phyloP scores from a whole-genome alignment of 2,329 filamentous ascomycete species.

The Alternaria infectoria region DNA sequence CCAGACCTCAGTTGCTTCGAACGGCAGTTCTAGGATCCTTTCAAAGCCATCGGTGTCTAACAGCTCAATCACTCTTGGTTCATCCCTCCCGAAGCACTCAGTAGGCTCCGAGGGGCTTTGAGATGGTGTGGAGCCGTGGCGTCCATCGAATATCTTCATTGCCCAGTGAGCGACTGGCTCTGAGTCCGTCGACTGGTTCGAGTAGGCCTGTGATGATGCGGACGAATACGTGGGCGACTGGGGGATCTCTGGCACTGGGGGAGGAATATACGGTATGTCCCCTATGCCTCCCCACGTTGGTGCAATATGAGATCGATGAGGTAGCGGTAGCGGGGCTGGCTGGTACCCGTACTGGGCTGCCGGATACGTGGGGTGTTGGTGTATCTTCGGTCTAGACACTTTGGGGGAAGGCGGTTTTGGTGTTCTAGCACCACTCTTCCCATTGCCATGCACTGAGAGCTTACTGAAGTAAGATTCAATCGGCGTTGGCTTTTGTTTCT shows the following conservation, averaged over 20 bases:
- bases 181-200: constrained; percentile 45
- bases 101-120: constrained; percentile 39
- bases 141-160: constrained; percentile 52
- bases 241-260: constrained; percentile 47
- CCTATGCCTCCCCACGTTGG: constrained; percentile 28
- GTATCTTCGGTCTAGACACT: constrained; percentile 35
- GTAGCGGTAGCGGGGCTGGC: constrained; percentile 15
- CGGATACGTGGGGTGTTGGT: constrained; percentile 37
- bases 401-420: constrained; percentile 37
- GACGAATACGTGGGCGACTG: constrained; percentile 53
- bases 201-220: constrained; percentile 50
- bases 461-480: constrained; percentile 43
- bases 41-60: constrained; percentile 50
- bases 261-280: constrained; percentile 43
- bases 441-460: constrained; percentile 28
- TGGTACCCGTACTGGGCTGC: constrained; percentile 19
- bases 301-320: constrained; percentile 24
- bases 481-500: constrained; percentile 44
- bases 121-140: constrained; percentile 48
- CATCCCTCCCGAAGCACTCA: constrained; percentile 45
- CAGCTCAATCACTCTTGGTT: constrained; percentile 42
- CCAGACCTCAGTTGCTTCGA: constrained; percentile 55
- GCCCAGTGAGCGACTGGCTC: constrained; percentile 51
- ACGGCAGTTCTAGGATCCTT: constrained; percentile 52
- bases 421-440: constrained; percentile 31